Evolutionary conservation across 768 basidiomycete genomes (phyloP).

Genomic region (Russula ochroleuca): DNA sequence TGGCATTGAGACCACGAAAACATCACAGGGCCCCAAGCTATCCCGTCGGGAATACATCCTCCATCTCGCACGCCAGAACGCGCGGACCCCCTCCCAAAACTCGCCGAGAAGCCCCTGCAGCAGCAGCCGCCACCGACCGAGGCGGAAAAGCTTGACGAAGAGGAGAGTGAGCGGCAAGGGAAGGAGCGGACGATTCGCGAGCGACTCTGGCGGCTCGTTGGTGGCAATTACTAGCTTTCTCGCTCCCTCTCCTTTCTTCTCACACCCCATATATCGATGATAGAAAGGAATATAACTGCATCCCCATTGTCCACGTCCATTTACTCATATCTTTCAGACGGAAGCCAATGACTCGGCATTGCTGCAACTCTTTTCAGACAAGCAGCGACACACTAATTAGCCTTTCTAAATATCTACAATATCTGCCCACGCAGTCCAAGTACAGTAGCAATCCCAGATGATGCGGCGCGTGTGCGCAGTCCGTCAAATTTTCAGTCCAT

Average conservation of each 20-base stretch:
- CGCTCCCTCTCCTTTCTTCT: no score
- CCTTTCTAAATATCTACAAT: background rate
- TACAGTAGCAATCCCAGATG: background rate
- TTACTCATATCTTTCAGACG: background rate
- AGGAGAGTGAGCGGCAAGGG: constrained; percentile 12
- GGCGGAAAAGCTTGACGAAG: background rate
- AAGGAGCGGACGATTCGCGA: constrained; percentile 24
- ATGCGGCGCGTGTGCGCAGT: background rate
- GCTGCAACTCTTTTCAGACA: background rate
- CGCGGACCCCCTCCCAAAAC: constrained; percentile 20
- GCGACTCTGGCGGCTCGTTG: constrained; percentile 25
- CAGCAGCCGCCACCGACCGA: background rate
- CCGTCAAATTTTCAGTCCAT: background rate
- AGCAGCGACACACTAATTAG: background rate
- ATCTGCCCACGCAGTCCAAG: background rate
- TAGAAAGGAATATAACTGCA: background rate
- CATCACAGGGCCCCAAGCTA: background rate
- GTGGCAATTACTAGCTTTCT: constrained; percentile 16
- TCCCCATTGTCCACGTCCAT: no score
- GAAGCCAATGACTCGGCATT: background rate
- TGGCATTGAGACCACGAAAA: background rate
- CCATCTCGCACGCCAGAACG: constrained; percentile 23
- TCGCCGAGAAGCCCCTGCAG: background rate
- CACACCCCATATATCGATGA: background rate
- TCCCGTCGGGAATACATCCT: constrained; percentile 26